phyloP scores from a whole-genome alignment of 2,329 filamentous ascomycete species.

The Eutypa lata region DNA sequence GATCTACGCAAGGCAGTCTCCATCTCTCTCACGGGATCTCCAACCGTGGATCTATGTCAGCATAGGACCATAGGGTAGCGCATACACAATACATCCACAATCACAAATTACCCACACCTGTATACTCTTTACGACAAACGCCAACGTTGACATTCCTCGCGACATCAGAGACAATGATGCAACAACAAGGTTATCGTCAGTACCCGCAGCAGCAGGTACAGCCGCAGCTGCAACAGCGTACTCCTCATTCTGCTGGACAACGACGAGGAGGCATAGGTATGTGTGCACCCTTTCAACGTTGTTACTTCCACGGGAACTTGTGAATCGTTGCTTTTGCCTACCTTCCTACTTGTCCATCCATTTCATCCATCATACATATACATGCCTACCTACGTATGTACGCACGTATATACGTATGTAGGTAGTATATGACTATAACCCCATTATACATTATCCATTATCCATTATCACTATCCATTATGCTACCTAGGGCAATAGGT shows the following conservation, averaged over 20 bases:
- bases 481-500: too few relatives aligned
- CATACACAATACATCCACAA: background rate
- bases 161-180: conserved; percentile 38
- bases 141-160: background rate
- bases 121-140: background rate
- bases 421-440: background rate
- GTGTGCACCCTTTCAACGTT: conserved; percentile 19
- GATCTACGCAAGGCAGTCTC: too few relatives aligned
- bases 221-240: conserved; percentile 33
- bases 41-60: too few relatives aligned
- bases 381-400: too few relatives aligned
- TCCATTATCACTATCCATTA: conserved; percentile 10
- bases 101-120: background rate
- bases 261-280: conserved; percentile 53
- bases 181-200: conserved; percentile 51
- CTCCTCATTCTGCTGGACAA: conserved; percentile 45
- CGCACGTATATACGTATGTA: background rate
- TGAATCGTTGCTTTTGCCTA: conserved; percentile 3
- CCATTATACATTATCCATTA: conserved; percentile 2
- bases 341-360: background rate
- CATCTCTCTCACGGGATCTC: too few relatives aligned
- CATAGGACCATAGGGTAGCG: too few relatives aligned
- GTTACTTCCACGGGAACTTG: background rate
- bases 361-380: background rate
- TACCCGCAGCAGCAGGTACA: conserved; percentile 48